phyloP scores from a whole-genome alignment of 176 grass and related monocot species.

The Musa acuminata region DNA sequence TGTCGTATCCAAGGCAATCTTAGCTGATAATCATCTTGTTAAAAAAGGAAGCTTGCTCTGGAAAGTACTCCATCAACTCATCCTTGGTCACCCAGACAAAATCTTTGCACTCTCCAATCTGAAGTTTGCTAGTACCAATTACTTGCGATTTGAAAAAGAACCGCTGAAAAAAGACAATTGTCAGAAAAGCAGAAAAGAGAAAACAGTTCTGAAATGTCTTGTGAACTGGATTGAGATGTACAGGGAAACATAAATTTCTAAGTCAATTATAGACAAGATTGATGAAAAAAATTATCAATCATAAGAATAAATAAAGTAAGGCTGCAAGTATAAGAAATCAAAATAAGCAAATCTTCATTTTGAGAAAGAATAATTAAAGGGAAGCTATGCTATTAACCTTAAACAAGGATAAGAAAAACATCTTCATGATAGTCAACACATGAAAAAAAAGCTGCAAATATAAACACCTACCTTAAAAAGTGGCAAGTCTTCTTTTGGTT shows the following conservation, averaged over 20 bases:
- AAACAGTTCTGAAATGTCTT: background rate
- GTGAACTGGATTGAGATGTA: background rate
- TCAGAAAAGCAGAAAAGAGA: background rate
- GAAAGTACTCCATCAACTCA: conserved; percentile 72
- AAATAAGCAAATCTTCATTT: no score
- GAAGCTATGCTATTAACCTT: no score
- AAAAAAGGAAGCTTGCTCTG: conserved; percentile 49
- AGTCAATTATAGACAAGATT: background rate
- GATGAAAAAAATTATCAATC: no score
- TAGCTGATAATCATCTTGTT: conserved; percentile 76
- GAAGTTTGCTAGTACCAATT: conserved; percentile 39
- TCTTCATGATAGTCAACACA: background rate
- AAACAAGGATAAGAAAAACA: background rate
- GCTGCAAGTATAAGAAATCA: no score
- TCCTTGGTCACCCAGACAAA: conserved; percentile 90
- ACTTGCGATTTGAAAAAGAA: conserved; percentile 99
- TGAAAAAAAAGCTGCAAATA: background rate
- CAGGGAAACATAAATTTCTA: no score
- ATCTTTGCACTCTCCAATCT: conserved; percentile 63
- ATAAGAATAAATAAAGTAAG: no score
- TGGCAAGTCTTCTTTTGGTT: conserved; percentile 36
- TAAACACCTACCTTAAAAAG: conserved; percentile 50
- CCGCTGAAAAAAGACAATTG: conserved; percentile 29
- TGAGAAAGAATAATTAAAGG: no score
- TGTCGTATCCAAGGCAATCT: background rate